phyloP scores from a whole-genome alignment of 139 green algal species.

The Tetradesmus obliquus region DNA sequence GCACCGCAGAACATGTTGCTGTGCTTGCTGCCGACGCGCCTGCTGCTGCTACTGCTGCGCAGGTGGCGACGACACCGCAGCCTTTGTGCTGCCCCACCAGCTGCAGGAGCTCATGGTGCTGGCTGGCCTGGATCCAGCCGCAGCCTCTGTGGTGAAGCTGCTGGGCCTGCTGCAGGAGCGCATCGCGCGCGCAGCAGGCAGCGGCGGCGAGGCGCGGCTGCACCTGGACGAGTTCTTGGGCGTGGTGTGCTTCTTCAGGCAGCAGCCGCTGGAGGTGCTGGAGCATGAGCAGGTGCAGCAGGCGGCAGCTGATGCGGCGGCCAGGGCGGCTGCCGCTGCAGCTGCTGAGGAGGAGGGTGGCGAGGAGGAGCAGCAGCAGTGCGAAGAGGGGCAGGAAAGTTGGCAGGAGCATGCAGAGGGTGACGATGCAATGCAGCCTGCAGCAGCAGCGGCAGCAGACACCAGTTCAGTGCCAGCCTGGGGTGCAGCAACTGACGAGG shows the following conservation, averaged over 20 bases:
- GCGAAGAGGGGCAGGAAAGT: neutral
- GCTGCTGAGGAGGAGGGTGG: neutral
- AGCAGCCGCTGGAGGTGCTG: constrained; percentile 2
- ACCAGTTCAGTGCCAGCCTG: neutral
- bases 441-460: neutral
- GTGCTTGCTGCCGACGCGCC: neutral
- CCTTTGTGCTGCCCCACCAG: constrained; percentile 60
- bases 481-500: neutral
- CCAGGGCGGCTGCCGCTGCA: neutral
- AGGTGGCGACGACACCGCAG: constrained; percentile 53
- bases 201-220: constrained; percentile 40
- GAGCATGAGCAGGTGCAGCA: constrained; percentile 17
- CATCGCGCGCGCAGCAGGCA: neutral
- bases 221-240: constrained; percentile 62
- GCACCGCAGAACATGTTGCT: neutral
- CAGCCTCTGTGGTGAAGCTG: constrained; percentile 50
- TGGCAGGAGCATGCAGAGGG: constrained; percentile 4
- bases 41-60: neutral
- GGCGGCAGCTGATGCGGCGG: neutral
- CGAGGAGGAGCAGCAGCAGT: neutral
- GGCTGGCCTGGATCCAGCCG: constrained; percentile 66
- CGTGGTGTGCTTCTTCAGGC: constrained; percentile 53
- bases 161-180: constrained; percentile 55
- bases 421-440: neutral
- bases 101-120: constrained; percentile 71